These are phyloP conservation scores for Aspergillus cristatus DNA, from an alignment of 495 filamentous ascomycete species.

Conservation along the genomic window DNA sequence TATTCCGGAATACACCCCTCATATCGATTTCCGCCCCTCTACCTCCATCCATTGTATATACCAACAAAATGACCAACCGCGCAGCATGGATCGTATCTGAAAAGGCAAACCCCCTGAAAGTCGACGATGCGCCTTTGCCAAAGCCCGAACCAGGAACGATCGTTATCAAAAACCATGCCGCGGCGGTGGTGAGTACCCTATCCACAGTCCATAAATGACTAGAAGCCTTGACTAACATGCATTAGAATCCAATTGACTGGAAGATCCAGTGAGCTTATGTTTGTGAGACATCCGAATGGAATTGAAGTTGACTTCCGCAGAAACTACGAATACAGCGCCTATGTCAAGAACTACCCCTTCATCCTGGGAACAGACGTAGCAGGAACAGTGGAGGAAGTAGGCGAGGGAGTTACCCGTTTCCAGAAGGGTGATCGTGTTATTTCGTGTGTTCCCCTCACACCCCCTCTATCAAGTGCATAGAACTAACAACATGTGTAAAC, in stretches of 20 bases:
- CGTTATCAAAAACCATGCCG: slow-evolving; percentile 21
- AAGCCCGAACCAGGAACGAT: slow-evolving; percentile 19
- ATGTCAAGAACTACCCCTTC: slow-evolving; percentile 30
- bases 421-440: slow-evolving; percentile 25
- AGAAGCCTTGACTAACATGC: too few species aligned
- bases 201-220: too few species aligned
- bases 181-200: slow-evolving; percentile 19
- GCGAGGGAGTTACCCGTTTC: slow-evolving; percentile 33
- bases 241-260: slow-evolving; percentile 34
- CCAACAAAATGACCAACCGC: slow-evolving; percentile 11
- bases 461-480: slow-evolving; percentile 2
- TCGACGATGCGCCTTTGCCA: slow-evolving; percentile 23
- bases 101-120: slow-evolving; percentile 16
- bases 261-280: slow-evolving; percentile 18
- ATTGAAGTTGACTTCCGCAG: too few species aligned
- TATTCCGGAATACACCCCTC: too few species aligned
- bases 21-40: too few species aligned
- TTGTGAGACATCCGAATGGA: too few species aligned
- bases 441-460: too few species aligned
- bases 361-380: slow-evolving; percentile 47
- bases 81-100: slow-evolving; percentile 24
- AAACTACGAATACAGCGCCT: not conserved
- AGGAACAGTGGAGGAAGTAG: slow-evolving; percentile 42
- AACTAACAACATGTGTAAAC: not conserved
- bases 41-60: too few species aligned